phyloP scores from a whole-genome alignment of 2,329 filamentous ascomycete genomes.

The Arthrobotrys entomopaga region DNA sequence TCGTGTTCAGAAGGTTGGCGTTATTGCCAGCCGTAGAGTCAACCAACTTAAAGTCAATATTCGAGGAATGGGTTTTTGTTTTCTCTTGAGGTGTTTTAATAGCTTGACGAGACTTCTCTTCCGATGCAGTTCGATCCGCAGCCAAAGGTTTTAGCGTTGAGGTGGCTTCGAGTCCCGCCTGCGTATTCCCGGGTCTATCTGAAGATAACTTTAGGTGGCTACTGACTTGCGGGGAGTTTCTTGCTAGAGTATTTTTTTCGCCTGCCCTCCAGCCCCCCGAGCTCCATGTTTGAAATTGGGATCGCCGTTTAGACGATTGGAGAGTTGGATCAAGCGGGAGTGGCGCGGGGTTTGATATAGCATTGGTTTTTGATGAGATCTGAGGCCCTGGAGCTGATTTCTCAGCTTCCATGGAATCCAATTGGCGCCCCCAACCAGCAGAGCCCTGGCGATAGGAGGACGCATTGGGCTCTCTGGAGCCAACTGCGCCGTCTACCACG shows the following conservation, averaged over 20 bases:
- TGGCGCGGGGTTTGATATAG: constrained; percentile 37
- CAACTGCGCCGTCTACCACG: neutral
- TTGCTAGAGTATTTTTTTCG: too few relatives aligned
- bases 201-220: neutral
- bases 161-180: too few relatives aligned
- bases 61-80: neutral
- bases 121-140: neutral
- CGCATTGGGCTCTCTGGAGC: neutral
- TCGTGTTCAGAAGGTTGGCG: neutral
- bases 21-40: neutral
- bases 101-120: neutral
- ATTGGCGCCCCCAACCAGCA: constrained; percentile 19
- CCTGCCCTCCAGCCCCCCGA: too few relatives aligned
- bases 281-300: neutral
- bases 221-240: too few relatives aligned
- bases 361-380: neutral
- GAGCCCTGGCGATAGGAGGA: constrained; percentile 1
- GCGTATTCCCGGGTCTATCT: neutral
- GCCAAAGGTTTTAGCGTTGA: neutral
- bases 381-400: neutral
- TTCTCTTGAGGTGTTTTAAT: neutral
- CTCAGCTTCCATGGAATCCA: neutral
- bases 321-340: constrained; percentile 42
- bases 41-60: neutral
- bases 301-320: constrained; percentile 10